Conservation (phyloP, 805 yeast genomes). For the Debaryomyces castellii region DNA sequence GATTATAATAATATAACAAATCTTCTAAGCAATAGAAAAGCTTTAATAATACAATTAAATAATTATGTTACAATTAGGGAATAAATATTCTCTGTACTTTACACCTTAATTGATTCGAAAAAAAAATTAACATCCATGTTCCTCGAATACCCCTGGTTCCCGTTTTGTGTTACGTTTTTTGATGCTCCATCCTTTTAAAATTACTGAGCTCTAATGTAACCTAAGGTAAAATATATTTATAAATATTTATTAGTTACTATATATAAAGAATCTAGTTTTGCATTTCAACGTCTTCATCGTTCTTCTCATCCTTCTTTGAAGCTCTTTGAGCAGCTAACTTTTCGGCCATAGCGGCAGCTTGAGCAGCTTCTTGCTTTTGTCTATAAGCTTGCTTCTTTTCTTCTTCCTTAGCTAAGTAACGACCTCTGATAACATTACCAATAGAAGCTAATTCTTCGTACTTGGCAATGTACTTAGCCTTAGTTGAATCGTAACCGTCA, state of each 20-base stretch:
- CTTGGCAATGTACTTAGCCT: slow-evolving; percentile 96
- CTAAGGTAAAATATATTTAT: neutral
- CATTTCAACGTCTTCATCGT: slow-evolving; percentile 33
- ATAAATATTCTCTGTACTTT: neutral
- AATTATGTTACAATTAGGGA: slow-evolving; percentile 1
- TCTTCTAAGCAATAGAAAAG: neutral
- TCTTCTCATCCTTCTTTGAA: slow-evolving; percentile 23
- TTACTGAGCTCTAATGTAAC: neutral
- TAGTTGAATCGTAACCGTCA: slow-evolving; percentile 93
- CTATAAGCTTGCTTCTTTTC: slow-evolving; percentile 88
- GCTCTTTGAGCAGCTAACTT: slow-evolving; percentile 78
- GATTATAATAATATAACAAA: neutral
- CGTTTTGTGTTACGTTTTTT: neutral
- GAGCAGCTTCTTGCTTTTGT: slow-evolving; percentile 84
- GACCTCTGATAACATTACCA: slow-evolving; percentile 94
- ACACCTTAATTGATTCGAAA: neutral
- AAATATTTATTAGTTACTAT: neutral
- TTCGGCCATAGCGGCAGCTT: slow-evolving; percentile 80
- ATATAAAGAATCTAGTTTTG: slow-evolving; percentile 14
- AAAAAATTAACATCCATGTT: neutral
- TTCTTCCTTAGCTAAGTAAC: slow-evolving; percentile 91
- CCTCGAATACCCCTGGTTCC: neutral
- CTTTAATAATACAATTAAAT: neutral
- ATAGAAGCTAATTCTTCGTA: slow-evolving; percentile 94
- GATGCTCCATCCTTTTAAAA: neutral